Evolutionary conservation across 1,139 yeast species (phyloP).

Genomic region (Kurtzmaniella natalensis): DNA sequence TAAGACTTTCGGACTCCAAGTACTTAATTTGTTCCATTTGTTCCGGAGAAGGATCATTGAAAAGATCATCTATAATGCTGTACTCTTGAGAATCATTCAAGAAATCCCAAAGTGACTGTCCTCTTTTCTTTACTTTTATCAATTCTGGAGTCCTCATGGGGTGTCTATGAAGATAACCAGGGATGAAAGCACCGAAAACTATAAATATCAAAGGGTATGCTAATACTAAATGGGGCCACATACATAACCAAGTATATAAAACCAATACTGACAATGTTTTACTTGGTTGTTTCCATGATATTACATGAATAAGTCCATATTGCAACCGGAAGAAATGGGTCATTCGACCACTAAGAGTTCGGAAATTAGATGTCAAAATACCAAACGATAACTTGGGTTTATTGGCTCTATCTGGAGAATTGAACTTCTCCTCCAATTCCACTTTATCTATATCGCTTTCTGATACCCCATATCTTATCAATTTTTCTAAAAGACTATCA

Average conservation of each 20-base stretch:
- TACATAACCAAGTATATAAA: slow-evolving; percentile 53
- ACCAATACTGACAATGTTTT: slow-evolving; percentile 51
- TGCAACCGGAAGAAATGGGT: slow-evolving; percentile 51
- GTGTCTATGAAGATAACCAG: slow-evolving; percentile 69
- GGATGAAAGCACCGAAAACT: slow-evolving; percentile 58
- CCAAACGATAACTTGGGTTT: slow-evolving; percentile 50
- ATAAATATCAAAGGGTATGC: slow-evolving; percentile 60
- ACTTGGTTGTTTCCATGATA: slow-evolving; percentile 63
- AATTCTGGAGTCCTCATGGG: slow-evolving; percentile 49
- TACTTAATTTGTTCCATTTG: slow-evolving; percentile 12
- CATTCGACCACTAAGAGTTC: slow-evolving; percentile 49
- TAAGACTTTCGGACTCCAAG: slow-evolving; percentile 8
- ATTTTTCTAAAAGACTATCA: slow-evolving; percentile 52
- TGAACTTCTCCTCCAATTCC: slow-evolving; percentile 36
- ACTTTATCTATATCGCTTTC: slow-evolving; percentile 44
- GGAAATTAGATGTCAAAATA: slow-evolving; percentile 46
- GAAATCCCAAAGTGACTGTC: slow-evolving; percentile 52
- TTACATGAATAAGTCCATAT: slow-evolving; percentile 48
- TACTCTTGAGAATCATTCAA: slow-evolving; percentile 40
- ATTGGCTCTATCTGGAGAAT: slow-evolving; percentile 41
- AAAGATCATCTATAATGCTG: slow-evolving; percentile 34
- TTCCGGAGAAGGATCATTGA: slow-evolving; percentile 20
- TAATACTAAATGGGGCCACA: slow-evolving; percentile 67
- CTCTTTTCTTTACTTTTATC: slow-evolving; percentile 44
- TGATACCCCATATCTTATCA: slow-evolving; percentile 47